Evolutionary conservation across 2,329 filamentous ascomycete genomes (phyloP).

Genomic region (Colletotrichum sidae): DNA sequence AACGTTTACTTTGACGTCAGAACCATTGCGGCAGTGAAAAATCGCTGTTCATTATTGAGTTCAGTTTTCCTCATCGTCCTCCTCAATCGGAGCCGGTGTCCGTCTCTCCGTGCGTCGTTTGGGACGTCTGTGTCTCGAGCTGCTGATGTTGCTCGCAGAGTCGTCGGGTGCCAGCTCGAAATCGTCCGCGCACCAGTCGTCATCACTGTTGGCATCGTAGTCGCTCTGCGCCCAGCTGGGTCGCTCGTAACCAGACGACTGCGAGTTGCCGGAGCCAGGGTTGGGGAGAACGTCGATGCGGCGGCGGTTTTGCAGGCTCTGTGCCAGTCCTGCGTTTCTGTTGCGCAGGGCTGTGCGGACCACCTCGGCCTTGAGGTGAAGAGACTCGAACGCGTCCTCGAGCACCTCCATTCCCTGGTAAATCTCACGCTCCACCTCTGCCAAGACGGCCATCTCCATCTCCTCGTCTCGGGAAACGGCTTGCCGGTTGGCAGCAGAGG

Average conservation of each 20-base stretch:
- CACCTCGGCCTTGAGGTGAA: conserved; percentile 86
- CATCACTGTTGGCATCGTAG: conserved; percentile 64
- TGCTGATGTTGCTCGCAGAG: conserved; percentile 83
- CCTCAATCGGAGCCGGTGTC: conserved; percentile 79
- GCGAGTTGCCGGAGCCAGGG: conserved; percentile 59
- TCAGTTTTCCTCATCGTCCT: conserved; percentile 73
- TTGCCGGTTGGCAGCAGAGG: conserved; percentile 59
- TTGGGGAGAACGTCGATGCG: conserved; percentile 67
- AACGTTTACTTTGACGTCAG: background rate
- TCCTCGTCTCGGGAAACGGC: conserved; percentile 93
- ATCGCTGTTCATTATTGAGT: conserved; percentile 24
- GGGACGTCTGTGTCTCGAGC: conserved; percentile 73
- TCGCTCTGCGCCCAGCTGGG: conserved; percentile 61
- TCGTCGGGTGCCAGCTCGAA: conserved; percentile 80
- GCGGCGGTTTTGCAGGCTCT: conserved; percentile 70
- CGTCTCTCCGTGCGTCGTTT: conserved; percentile 76
- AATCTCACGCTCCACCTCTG: conserved; percentile 93
- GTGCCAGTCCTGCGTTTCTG: conserved; percentile 81
- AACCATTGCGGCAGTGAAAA: conserved; percentile 4
- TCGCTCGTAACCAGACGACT: conserved; percentile 57
- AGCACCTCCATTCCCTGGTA: conserved; percentile 94
- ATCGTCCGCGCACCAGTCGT: conserved; percentile 69
- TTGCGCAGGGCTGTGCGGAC: conserved; percentile 85
- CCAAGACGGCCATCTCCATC: conserved; percentile 88
- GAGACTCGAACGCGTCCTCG: conserved; percentile 91